Evolutionary conservation across 2,329 filamentous ascomycete species (phyloP).

Genomic region (Colletotrichum orchidophilum): DNA sequence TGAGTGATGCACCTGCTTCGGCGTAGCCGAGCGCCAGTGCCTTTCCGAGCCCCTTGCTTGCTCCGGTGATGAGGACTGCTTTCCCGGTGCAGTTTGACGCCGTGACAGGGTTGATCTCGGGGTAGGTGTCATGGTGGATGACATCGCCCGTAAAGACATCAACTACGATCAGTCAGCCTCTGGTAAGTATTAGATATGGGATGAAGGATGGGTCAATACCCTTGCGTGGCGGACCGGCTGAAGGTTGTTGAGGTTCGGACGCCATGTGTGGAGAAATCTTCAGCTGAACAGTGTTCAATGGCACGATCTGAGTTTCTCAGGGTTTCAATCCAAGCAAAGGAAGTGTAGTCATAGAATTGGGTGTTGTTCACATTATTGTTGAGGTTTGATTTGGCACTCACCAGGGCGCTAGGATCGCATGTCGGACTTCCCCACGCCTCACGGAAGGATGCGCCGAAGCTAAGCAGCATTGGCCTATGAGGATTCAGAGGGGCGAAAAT

Average conservation of each 20-base stretch:
- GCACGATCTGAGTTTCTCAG: background rate
- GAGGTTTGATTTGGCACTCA: background rate
- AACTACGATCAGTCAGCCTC: conserved; percentile 21
- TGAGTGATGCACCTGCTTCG: conserved; percentile 58
- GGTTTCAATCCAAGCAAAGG: background rate
- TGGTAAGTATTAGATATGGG: accelerated
- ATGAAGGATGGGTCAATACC: background rate
- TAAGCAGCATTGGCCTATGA: no score
- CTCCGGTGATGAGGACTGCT: conserved; percentile 62
- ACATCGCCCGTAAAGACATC: conserved; percentile 39
- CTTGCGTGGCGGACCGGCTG: conserved; percentile 28
- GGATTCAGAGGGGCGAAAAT: no score
- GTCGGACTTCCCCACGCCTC: conserved; percentile 33
- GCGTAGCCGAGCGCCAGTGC: conserved; percentile 65
- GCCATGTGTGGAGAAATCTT: conserved; percentile 6
- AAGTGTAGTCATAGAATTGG: background rate
- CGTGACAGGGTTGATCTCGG: conserved; percentile 53
- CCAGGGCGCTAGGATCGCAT: background rate
- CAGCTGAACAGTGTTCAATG: conserved; percentile 15
- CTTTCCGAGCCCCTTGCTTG: conserved; percentile 62
- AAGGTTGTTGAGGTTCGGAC: background rate
- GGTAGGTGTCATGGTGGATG: conserved; percentile 62
- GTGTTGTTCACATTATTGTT: background rate
- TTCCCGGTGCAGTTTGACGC: conserved; percentile 49
- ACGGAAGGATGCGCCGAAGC: no score